Conservation (phyloP, 345 rosid genomes). For the Carallia pectinifolia region DNA sequence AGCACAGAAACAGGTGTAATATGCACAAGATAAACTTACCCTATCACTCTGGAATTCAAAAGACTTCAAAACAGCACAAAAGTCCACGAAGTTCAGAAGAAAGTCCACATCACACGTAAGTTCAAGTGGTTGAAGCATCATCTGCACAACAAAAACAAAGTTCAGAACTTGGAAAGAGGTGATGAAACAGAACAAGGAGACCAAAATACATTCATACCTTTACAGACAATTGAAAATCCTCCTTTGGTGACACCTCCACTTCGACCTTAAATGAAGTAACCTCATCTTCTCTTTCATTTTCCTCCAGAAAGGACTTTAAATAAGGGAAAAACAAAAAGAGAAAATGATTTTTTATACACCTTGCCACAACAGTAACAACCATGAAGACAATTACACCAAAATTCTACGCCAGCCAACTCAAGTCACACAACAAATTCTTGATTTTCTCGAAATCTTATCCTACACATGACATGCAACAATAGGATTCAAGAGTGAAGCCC, state of each 20-base stretch:
- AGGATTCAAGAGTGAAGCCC: neutral
- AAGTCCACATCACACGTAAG: constrained; percentile 51
- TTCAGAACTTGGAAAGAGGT: neutral
- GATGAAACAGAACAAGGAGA: constrained; percentile 14
- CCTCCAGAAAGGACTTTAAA: constrained; percentile 36
- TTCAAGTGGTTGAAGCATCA: constrained; percentile 59
- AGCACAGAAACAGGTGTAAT: neutral
- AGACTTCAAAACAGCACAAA: constrained; percentile 46
- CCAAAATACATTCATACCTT: constrained; percentile 48
- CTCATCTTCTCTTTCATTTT: constrained; percentile 38
- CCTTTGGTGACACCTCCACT: constrained; percentile 51
- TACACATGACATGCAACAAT: neutral
- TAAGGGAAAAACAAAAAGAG: constrained; percentile 18
- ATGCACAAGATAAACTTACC: constrained; percentile 42
- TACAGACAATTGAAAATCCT: constrained; percentile 54
- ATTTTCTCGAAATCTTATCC: neutral
- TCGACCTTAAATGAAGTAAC: constrained; percentile 46
- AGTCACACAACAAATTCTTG: neutral
- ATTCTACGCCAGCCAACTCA: constrained; percentile 4
- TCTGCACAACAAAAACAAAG: constrained; percentile 40
- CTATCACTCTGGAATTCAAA: constrained; percentile 69
- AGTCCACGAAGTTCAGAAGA: constrained; percentile 39
- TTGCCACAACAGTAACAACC: neutral
- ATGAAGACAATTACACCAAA: neutral
- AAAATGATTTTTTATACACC: neutral